Conservation (phyloP, 2,329 filamentous ascomycete species). For the Colletotrichum filicis region DNA sequence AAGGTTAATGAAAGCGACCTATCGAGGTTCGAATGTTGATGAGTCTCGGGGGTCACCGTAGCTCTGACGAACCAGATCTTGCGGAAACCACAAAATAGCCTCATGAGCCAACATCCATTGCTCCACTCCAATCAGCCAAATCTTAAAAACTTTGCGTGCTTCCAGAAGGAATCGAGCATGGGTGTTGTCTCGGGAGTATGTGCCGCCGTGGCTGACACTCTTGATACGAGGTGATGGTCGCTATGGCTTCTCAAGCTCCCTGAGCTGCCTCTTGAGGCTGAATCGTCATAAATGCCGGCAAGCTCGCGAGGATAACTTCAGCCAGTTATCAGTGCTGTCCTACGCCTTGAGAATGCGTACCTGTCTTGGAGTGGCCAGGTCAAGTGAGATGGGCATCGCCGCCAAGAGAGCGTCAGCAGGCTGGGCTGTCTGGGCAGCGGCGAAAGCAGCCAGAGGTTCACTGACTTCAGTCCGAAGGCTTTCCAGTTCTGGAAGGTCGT, state of each 20-base stretch:
- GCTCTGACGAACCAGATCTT: not conserved
- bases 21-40: not conserved
- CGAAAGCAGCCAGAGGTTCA: not conserved
- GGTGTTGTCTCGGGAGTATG: not conserved
- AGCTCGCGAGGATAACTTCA: constrained; percentile 7
- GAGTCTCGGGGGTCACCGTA: not conserved
- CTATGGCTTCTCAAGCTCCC: not conserved
- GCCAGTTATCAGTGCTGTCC: not conserved
- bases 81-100: constrained; percentile 23
- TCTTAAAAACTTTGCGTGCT: not conserved
- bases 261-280: constrained; percentile 13
- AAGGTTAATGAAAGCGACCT: not conserved
- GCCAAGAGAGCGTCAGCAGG: constrained; percentile 33
- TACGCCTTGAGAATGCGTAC: not conserved
- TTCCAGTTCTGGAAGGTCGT: constrained; percentile 29
- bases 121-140: not conserved
- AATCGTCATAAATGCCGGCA: constrained; percentile 21
- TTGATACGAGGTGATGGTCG: not conserved
- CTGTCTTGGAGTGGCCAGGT: constrained; percentile 1
- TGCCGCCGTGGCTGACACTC: not conserved
- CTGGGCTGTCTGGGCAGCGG: constrained; percentile 22
- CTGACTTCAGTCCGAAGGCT: not conserved
- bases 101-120: not conserved
- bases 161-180: constrained; percentile 10
- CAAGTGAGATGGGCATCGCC: not conserved